Percentiles rank a stretch among this genome's conserved stretches.
Evolutionary conservation across 2,329 filamentous ascomycete species (phyloP).

Genomic region (Xylariaceae sp.): DNA sequence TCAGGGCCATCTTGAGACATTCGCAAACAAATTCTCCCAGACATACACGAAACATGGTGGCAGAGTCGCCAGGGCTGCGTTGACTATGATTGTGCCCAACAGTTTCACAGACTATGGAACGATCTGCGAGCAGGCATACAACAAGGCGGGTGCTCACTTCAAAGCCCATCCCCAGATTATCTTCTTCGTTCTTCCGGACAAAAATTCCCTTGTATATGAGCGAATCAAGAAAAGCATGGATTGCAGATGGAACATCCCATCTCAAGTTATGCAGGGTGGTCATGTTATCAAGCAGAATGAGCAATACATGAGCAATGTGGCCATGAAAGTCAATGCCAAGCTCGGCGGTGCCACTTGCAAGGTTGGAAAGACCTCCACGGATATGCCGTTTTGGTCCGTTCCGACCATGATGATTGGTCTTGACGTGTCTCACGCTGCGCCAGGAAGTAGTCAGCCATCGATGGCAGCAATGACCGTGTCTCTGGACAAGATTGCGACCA

Average conservation of each 20-base stretch:
- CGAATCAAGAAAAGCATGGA: constrained; percentile 88
- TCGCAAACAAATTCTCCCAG: constrained; percentile 42
- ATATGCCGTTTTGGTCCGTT: constrained; percentile 35
- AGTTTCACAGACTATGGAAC: constrained; percentile 42
- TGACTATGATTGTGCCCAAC: constrained; percentile 31
- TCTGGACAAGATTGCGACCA: constrained; percentile 64
- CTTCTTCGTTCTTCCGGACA: constrained; percentile 70
- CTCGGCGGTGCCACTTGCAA: constrained; percentile 74
- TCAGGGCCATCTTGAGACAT: constrained; percentile 53
- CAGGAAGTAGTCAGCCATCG: constrained; percentile 64
- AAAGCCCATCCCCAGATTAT: constrained; percentile 67
- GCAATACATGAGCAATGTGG: constrained; percentile 90
- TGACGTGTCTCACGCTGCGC: constrained; percentile 81
- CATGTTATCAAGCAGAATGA: constrained; percentile 66
- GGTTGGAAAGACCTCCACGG: constrained; percentile 31
- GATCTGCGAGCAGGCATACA: constrained; percentile 52
- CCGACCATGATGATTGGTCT: constrained; percentile 84
- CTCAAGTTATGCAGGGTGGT: constrained; percentile 71
- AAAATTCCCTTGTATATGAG: constrained; percentile 69
- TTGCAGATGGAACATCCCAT: constrained; percentile 76
- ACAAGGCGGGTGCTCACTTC: constrained; percentile 47
- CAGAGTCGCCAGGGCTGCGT: constrained; percentile 30
- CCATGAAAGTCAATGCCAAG: constrained; percentile 97
- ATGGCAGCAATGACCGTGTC: constrained; percentile 87
- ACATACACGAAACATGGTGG: constrained; percentile 49